These are phyloP conservation scores for Zychaea mexicana DNA, from an alignment of 371 early-diverging fungal species.

Conservation along the genomic window DNA sequence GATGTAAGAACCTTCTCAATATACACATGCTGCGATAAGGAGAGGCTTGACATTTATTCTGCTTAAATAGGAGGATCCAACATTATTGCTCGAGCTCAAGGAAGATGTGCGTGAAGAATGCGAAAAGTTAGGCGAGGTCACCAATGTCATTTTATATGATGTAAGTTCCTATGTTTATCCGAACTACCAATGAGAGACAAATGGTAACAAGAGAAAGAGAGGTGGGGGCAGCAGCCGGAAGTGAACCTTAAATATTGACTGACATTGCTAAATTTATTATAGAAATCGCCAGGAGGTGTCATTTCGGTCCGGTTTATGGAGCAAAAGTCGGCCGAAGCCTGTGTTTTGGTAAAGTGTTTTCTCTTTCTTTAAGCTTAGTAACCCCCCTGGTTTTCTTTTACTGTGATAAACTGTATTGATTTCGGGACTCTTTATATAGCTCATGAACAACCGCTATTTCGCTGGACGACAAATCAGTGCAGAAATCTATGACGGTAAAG, in stretches of 20 bases:
- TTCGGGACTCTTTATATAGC: conserved; percentile 32
- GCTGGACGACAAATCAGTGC: conserved; percentile 84
- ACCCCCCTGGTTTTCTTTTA: neutral
- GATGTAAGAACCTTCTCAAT: conserved; percentile 54
- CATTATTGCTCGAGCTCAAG: conserved; percentile 86
- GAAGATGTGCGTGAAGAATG: conserved; percentile 94
- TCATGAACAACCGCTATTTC: conserved; percentile 93
- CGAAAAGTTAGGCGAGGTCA: conserved; percentile 91
- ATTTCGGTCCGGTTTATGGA: conserved; percentile 90
- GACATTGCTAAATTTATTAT: neutral
- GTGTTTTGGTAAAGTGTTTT: conserved; percentile 64
- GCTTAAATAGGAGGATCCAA: conserved; percentile 74
- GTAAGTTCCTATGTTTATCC: conserved; percentile 52
- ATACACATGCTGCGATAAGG: neutral
- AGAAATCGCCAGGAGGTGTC: conserved; percentile 86
- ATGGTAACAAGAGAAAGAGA: neutral
- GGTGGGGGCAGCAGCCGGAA: neutral
- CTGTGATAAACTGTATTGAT: neutral
- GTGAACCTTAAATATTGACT: neutral
- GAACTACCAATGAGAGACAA: neutral
- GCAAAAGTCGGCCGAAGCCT: conserved; percentile 74
- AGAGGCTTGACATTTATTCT: neutral
- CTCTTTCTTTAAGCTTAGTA: no score
- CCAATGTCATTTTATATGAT: conserved; percentile 86
- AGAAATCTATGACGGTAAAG: conserved; percentile 79